phyloP scores from a whole-genome alignment of 2,329 filamentous ascomycete genomes.

The Alternaria burnsii region DNA sequence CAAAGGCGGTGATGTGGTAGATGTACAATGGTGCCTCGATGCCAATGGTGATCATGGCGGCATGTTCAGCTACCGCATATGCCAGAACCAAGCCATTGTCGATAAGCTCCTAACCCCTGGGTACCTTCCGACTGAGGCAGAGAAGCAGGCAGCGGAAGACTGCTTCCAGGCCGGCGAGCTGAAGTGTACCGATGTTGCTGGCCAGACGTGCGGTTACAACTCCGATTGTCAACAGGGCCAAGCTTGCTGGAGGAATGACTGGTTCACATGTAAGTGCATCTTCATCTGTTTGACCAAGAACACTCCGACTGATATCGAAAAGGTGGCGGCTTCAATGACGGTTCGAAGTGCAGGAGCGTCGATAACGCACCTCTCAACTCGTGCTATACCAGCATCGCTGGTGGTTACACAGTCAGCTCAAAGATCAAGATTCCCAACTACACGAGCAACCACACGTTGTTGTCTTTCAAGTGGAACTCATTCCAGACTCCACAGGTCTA shows the following conservation, averaged over 20 bases:
- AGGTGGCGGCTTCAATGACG: constrained; percentile 39
- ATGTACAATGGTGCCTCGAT: constrained; percentile 48
- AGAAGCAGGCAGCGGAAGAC: constrained; percentile 46
- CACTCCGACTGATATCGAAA: not conserved
- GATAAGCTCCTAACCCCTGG: constrained; percentile 42
- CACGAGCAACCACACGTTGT: constrained; percentile 41
- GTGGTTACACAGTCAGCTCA: constrained; percentile 45
- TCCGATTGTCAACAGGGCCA: constrained; percentile 42
- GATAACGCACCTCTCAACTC: constrained; percentile 45
- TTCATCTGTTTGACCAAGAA: accelerated
- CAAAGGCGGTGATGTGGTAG: constrained; percentile 38
- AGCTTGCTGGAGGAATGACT: constrained; percentile 46
- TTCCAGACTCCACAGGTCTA: constrained; percentile 48
- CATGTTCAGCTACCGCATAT: constrained; percentile 49
- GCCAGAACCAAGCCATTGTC: constrained; percentile 43
- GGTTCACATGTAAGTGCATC: constrained; percentile 40
- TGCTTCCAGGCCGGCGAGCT: constrained; percentile 41
- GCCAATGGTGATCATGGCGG: constrained; percentile 47
- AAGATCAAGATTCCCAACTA: constrained; percentile 48
- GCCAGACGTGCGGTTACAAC: constrained; percentile 42
- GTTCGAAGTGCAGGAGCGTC: constrained; percentile 38
- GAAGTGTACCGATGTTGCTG: constrained; percentile 43
- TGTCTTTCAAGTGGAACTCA: constrained; percentile 46
- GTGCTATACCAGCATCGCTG: constrained; percentile 46
- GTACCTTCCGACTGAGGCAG: constrained; percentile 44